phyloP scores from a whole-genome alignment of 1,139 yeast species.

The Kodamaea arcana region DNA sequence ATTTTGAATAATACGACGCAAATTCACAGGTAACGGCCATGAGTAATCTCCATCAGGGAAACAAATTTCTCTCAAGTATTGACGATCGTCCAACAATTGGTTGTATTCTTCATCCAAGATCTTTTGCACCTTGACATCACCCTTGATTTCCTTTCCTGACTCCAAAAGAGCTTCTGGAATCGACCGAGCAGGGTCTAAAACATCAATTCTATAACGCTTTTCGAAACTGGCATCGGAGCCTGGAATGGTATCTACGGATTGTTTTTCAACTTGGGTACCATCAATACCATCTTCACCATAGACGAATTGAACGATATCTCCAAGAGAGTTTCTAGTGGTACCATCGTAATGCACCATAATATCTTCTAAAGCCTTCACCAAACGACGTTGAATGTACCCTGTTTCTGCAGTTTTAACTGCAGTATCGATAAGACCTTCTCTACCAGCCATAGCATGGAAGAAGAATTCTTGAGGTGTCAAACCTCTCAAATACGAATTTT shows the following conservation, averaged over 20 bases:
- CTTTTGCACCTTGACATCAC: constrained; percentile 81
- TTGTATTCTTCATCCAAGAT: constrained; percentile 79
- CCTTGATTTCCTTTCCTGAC: constrained; percentile 85
- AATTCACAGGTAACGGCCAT: constrained; percentile 97
- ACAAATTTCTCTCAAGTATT: constrained; percentile 69
- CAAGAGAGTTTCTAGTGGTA: constrained; percentile 94
- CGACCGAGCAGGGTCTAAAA: constrained; percentile 64
- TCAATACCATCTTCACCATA: constrained; percentile 99
- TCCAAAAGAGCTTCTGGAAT: constrained; percentile 74
- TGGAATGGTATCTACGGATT: constrained; percentile 93
- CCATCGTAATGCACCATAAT: constrained; percentile 99
- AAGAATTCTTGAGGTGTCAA: constrained; percentile 98
- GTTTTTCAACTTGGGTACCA: constrained; percentile 97
- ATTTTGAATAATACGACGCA: constrained; percentile 94
- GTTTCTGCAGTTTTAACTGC: constrained; percentile 99
- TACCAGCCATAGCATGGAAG: constrained; percentile 99
- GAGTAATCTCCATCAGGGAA: constrained; percentile 91
- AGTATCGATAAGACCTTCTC: constrained; percentile 99
- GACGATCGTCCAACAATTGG: constrained; percentile 74
- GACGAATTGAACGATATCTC: constrained; percentile 91
- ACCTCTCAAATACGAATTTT: constrained; percentile 95
- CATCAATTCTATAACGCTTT: constrained; percentile 79
- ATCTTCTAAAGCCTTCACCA: constrained; percentile 97
- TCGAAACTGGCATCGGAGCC: constrained; percentile 86
- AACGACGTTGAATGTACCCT: constrained; percentile 98